Base-by-base conservation (phyloP, 805 yeast genomes). In the Yamadazyma tumulicola region DNA sequence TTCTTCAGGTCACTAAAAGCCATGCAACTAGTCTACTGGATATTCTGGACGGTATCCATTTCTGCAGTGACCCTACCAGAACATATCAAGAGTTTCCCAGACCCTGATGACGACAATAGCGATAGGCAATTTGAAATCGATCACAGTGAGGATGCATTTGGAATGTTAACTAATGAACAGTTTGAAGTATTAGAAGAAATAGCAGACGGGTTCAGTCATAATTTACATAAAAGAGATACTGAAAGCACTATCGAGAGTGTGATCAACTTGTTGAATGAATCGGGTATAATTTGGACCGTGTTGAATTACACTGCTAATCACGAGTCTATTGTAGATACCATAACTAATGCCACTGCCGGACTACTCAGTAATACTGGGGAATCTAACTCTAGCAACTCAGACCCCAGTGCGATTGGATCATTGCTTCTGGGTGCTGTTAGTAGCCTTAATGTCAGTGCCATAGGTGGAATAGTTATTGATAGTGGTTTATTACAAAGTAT, bases 401-500 rank as follows among this genome's bases (percentile, higher is more conserved):
- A 34, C 31, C 5, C 23, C 31, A 26, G 38, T 15, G 32, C 26
- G 24, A 23, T 41, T 19, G 6, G 17, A 19, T 22, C 45, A 12
- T 19, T 39, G 4, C 28, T 40, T 4, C 26, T 25, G 13, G 39
- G 38, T 7, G 25, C 38, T 14, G 22, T 30, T 10, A n/a, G 19
- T 9, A 24, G 20, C 8, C 24, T 43, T 7, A 57, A 59, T 34
- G 18, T 50, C 5, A 40, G 62, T 5, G 52, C 47, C 4, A 40
- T 61, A 8, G 30, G 55, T 15, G 38, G 36, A 7, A 43, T 49
- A 7, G 58, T 63, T 8, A 32, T 45, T 33, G 46, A 53, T 2
- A 64, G 71, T 1, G 72, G 72, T 0, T 52, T 67, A 15, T 43
- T 61, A 13, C 42, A 52, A 6, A 56, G 62, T 5, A 31, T 55